Evolutionary conservation across 2,329 filamentous ascomycete genomes (phyloP).

Genomic region (Venturia oleaginea): DNA sequence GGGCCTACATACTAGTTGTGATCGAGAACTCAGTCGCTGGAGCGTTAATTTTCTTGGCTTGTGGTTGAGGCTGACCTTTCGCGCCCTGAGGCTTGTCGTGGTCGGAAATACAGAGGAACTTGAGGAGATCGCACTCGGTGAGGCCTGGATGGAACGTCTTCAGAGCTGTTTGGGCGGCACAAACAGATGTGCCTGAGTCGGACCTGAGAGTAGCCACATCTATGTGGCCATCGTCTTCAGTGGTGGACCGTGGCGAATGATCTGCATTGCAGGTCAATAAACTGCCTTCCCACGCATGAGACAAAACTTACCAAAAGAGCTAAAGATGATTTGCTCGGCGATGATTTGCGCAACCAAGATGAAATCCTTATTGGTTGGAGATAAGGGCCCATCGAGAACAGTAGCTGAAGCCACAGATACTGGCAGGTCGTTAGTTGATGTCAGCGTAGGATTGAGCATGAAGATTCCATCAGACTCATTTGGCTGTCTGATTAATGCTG

Average conservation of each 20-base stretch:
- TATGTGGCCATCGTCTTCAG: background rate
- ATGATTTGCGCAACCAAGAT: slow-evolving; percentile 61
- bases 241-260: background rate
- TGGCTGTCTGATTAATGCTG: background rate
- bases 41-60: slow-evolving; percentile 11
- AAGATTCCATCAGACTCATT: background rate
- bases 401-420: background rate
- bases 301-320: background rate
- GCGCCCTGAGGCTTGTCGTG: slow-evolving; percentile 10
- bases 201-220: background rate
- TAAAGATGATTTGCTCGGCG: slow-evolving; percentile 57
- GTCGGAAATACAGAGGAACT: slow-evolving; percentile 9
- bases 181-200: background rate
- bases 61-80: slow-evolving; percentile 22
- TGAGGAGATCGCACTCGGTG: slow-evolving; percentile 10
- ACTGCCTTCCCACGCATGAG: background rate
- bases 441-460: background rate
- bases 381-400: background rate
- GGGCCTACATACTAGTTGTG: slow-evolving; percentile 17
- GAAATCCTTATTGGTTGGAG: slow-evolving; percentile 44
- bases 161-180: background rate
- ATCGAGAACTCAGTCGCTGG: slow-evolving; percentile 18
- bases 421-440: background rate
- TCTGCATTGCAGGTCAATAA: background rate
- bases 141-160: background rate